Evolutionary conservation across 495 filamentous ascomycete genomes (phyloP), one percentile per base, ranked within the genome.

Genomic region (Parachaetomium inaequale): DNA sequence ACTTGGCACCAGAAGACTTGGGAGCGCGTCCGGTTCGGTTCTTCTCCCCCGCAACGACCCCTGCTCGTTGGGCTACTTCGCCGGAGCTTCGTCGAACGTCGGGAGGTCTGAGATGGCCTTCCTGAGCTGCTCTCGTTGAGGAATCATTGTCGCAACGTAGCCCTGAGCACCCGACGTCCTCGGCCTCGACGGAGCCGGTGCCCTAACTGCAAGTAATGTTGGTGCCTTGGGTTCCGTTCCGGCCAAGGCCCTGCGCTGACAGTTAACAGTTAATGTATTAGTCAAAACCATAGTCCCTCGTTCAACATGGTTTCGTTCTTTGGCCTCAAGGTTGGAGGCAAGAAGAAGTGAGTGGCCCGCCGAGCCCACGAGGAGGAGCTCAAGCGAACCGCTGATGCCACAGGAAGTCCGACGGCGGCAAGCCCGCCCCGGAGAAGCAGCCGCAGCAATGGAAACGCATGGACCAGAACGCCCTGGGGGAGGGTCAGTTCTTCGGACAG

Each of bases 271-370:
- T 63, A 68, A 68, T 71, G 63, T 63, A 45, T 51, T 43, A 59
- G 17, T 55, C 21, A 53, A 58, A 46, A 49, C 25, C 34, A 54
- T 56, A 60, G 59, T 71, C 45, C 31, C 32, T 62, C 51, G 32
- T 62, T 63, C 70, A 78, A 12, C 46, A 81, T 81, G 79, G 77
- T 79, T 14, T 81, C 79, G 4, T 78, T 81, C 49, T 80, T 81
- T 64, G 79, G 79, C 53, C 70, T 79, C 64, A 78, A 75, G 66
- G 70, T 81, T 52, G 76, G 78, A 25, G 74, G 73, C 45, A 80
- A 76, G 67, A 81, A 81, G 69, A 81, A 79, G 78, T 81, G 66
- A 75, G 77, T 72, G 40, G 17, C 32, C 36, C 19, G 21, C 10
- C 1, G 15, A 4, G 5, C 17, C 8, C n/a, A 5, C 6, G 2